These are phyloP conservation scores for Exophiala spinifera DNA, from an alignment of 2,329 filamentous ascomycete genomes.

Conservation along the genomic window DNA sequence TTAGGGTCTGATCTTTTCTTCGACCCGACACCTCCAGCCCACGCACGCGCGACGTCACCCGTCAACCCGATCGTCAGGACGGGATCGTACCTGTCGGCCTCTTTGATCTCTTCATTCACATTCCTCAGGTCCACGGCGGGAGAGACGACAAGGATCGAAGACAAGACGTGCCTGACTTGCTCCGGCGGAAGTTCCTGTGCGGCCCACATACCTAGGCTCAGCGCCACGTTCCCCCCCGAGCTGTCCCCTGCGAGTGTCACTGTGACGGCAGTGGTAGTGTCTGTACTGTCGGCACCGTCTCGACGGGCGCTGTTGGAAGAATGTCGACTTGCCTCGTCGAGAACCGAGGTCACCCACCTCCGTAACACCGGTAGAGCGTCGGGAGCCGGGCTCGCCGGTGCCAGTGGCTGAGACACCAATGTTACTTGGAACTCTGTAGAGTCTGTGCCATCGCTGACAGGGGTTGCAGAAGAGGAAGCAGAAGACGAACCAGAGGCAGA, in stretches of 20 bases:
- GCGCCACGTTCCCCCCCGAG: constrained; percentile 53
- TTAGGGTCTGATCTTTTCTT: no score
- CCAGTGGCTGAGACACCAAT: constrained; percentile 54
- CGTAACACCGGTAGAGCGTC: constrained; percentile 48
- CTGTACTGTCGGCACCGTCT: constrained; percentile 31
- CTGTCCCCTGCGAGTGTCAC: constrained; percentile 55
- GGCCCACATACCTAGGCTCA: constrained; percentile 33
- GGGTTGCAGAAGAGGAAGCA: no score
- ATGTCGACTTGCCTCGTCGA: constrained; percentile 42
- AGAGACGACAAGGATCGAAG: constrained; percentile 43
- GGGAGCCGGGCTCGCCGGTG: constrained; percentile 52
- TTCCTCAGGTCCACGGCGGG: constrained; percentile 51
- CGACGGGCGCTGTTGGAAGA: no score
- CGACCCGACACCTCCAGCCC: constrained; percentile 4
- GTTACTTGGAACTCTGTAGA: constrained; percentile 39
- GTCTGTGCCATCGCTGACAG: no score
- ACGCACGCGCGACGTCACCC: constrained; percentile 3
- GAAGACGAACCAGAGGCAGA: no score
- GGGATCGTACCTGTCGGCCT: constrained; percentile 44
- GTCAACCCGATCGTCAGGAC: constrained; percentile 45
- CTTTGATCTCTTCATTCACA: constrained; percentile 44
- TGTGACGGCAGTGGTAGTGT: constrained; percentile 38
- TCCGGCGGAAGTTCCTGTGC: background rate
- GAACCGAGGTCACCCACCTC: constrained; percentile 43
- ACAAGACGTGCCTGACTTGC: no score